Conservation (phyloP, 306 rosid genomes). For the Ormosia semicastrata region DNA sequence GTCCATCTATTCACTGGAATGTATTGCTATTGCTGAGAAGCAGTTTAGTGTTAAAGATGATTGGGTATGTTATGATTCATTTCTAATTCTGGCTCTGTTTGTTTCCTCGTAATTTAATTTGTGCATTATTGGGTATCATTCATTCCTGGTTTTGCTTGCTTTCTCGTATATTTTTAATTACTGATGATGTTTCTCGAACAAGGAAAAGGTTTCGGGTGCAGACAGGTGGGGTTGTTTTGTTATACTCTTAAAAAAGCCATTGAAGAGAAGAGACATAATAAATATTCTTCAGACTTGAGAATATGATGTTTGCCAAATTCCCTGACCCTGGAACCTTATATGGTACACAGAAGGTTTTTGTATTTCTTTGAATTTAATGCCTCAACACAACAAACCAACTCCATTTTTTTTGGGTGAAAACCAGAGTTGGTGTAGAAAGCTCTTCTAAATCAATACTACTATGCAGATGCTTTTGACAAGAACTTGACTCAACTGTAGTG, state of each 20-base stretch:
- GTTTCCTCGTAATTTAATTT: neutral
- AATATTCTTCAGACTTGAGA: too few relatives aligned
- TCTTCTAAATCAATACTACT: neutral
- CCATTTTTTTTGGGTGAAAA: neutral
- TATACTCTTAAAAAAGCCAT: constrained; percentile 1
- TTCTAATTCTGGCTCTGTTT: neutral
- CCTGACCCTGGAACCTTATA: neutral
- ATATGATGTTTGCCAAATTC: neutral
- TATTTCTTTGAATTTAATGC: constrained; percentile 11
- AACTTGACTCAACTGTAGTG: constrained; percentile 7
- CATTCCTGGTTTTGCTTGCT: neutral
- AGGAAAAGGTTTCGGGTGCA: constrained; percentile 20
- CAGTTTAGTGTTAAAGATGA: neutral
- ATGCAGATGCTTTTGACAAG: neutral
- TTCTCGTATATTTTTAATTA: neutral
- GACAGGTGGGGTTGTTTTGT: constrained; percentile 10
- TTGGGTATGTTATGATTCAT: neutral
- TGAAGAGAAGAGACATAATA: neutral
- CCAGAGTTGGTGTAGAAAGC: neutral
- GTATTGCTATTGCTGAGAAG: neutral
- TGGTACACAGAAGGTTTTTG: neutral
- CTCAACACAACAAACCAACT: neutral
- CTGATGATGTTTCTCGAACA: neutral
- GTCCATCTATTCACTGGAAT: neutral
- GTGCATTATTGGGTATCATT: neutral